These are phyloP conservation scores for Ustilago vetiveriae DNA, from an alignment of 1,284 basidiomycete species.

Conservation along the genomic window DNA sequence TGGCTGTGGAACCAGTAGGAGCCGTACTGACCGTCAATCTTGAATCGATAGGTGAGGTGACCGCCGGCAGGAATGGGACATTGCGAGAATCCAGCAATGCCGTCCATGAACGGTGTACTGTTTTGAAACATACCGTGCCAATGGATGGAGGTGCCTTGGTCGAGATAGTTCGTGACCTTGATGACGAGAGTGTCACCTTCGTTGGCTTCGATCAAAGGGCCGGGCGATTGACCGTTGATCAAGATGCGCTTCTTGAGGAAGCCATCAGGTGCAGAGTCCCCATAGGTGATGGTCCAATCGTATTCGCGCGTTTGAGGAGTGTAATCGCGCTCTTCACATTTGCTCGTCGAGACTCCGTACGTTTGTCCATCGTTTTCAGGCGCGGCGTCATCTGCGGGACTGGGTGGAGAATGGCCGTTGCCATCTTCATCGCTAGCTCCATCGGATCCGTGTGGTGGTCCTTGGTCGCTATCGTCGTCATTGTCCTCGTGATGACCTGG, in stretches of 20 bases:
- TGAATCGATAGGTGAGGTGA: slow-evolving; percentile 47
- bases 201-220: slow-evolving; percentile 57
- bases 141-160: slow-evolving; percentile 53
- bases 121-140: slow-evolving; percentile 65
- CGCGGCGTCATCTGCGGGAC: background rate
- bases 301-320: slow-evolving; percentile 48
- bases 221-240: slow-evolving; percentile 59
- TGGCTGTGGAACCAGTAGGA: slow-evolving; percentile 69
- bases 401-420: background rate
- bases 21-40: slow-evolving; percentile 63
- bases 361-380: no score
- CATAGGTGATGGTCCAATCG: slow-evolving; percentile 48
- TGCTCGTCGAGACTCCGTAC: background rate
- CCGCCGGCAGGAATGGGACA: slow-evolving; percentile 61
- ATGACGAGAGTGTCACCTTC: slow-evolving; percentile 61
- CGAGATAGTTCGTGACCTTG: slow-evolving; percentile 53
- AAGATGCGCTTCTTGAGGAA: slow-evolving; percentile 53
- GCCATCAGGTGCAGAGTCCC: slow-evolving; percentile 50
- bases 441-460: slow-evolving; percentile 1
- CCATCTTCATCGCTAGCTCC: background rate
- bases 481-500: background rate
- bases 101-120: slow-evolving; percentile 59
- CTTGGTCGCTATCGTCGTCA: background rate
- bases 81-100: slow-evolving; percentile 61
- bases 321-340: slow-evolving; percentile 21